Evolutionary conservation across 2,329 filamentous ascomycete species (phyloP), one percentile per base, ranked within the genome.

Genomic region (Didymella exigua): DNA sequence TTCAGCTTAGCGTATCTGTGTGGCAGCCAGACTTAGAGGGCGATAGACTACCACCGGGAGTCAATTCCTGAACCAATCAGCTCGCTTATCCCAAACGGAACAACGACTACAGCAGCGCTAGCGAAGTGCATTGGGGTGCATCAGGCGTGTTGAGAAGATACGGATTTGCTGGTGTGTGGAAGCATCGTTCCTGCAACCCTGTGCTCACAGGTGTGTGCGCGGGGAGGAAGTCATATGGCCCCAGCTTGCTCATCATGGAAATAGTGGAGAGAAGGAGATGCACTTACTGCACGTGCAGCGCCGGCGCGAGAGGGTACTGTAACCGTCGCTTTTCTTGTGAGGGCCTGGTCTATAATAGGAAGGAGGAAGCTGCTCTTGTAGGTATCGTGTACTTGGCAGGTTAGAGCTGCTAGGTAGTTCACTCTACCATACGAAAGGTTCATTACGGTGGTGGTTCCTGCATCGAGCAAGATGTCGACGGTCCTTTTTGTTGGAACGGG

Each of bases 231-330:
- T 72, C 63, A 63, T 71, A 66, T 72, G 69, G 69, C 69, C 69
- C 69, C 68, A 72, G 68, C 69, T 62, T 63, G 66, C 60, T 72
- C 69, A 69, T 72, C 69, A 70, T 63, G 36, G 18, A 47, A 30
- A 21, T 7, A 27, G 38, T 26, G 40, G 27, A 46, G 14, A 37
- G 14, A n/a, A 19, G 8, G 21, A 11, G 21, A 19, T 14, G 27
- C n/a, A 55, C 58, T 59, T 63, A 63, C 60, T 46, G 21, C 24
- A 11, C 37, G 36, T 45, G 29, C 21, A 27, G 34, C 27, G 16
- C 8, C 18, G 34, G 41, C 24, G 18, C 19, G 13, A 29, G 5
- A 21, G 27, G 21, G 16, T 21, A 49, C 16, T n/a, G 34, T 40
- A 34, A 5, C 14, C 23, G 33, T 34, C n/a, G 27, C 10, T 18